Evolutionary conservation across 2,329 filamentous ascomycete genomes (phyloP).

Genomic region (Fusarium clavum): DNA sequence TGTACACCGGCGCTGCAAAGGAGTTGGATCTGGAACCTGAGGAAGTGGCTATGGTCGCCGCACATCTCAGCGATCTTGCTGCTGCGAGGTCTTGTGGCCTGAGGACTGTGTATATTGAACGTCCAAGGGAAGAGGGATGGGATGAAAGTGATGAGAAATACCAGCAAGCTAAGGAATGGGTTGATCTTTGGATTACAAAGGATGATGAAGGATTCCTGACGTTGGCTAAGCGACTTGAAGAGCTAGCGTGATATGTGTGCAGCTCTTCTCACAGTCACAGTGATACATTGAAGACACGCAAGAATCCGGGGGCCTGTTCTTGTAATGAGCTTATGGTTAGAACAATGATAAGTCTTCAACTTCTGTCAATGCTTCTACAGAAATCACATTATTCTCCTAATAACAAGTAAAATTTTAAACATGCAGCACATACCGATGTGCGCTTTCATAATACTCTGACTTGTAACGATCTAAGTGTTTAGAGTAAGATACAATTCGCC

Average conservation of each 20-base stretch:
- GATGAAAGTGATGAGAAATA: constrained; percentile 61
- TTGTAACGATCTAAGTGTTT: not conserved
- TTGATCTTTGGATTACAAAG: constrained; percentile 55
- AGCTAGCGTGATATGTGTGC: constrained; percentile 17
- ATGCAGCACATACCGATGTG: too few relatives aligned
- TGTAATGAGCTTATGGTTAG: not conserved
- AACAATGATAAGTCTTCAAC: not conserved
- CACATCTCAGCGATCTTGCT: constrained; percentile 76
- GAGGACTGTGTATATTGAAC: constrained; percentile 79
- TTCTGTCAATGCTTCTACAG: not conserved
- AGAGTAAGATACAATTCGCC: not conserved
- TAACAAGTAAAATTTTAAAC: not conserved
- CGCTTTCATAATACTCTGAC: too few relatives aligned
- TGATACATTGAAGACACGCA: too few relatives aligned
- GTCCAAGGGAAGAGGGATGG: constrained; percentile 74
- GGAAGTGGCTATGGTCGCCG: constrained; percentile 81
- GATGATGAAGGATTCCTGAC: constrained; percentile 50
- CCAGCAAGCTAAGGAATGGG: constrained; percentile 60
- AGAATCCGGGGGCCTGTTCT: not conserved
- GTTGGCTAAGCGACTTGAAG: constrained; percentile 46
- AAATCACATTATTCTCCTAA: not conserved
- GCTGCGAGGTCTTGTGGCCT: constrained; percentile 74
- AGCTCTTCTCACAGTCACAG: not conserved
- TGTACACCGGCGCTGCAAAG: constrained; percentile 75
- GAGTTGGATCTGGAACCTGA: constrained; percentile 66